A percentile compares a stretch with the other conserved stretches of the same genome.
Conservation (phyloP, 305 asterid genomes). For the Fraxinus albicans region DNA sequence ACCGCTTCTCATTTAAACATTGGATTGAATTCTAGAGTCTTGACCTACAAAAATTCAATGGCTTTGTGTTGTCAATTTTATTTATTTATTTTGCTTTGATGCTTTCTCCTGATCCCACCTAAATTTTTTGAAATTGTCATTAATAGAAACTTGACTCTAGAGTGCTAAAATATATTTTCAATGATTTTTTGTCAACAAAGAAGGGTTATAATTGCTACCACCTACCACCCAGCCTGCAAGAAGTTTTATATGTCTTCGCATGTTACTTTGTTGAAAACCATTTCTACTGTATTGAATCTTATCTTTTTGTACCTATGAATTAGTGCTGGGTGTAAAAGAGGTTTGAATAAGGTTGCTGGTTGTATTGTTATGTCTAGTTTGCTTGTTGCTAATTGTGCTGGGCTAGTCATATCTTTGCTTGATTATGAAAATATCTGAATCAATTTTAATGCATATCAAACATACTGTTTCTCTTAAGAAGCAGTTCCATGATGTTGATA, state of each 20-base stretch:
- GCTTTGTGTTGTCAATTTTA: neutral
- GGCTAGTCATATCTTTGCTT: neutral
- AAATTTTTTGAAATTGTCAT: neutral
- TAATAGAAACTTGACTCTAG: neutral
- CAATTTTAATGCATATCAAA: constrained; percentile 3
- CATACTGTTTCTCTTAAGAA: constrained; percentile 12
- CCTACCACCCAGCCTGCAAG: neutral
- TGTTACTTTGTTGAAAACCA: neutral
- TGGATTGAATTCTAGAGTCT: neutral
- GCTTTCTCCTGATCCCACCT: neutral
- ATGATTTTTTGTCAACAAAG: neutral
- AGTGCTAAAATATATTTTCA: neutral
- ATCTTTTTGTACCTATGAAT: neutral
- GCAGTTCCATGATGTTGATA: constrained; percentile 17
- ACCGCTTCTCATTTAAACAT: neutral
- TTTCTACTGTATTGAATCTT: neutral
- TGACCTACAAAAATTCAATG: neutral
- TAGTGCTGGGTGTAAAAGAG: neutral
- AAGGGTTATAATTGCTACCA: neutral
- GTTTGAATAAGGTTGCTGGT: neutral
- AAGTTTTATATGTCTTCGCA: neutral
- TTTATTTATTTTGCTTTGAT: neutral
- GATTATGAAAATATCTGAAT: neutral
- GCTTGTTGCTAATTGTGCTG: neutral
- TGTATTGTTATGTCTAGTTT: neutral